Percentiles rank a stretch among this genome's conserved stretches.
Conservation (phyloP, 2,329 filamentous ascomycete species). For the Alternaria tenuissima region DNA sequence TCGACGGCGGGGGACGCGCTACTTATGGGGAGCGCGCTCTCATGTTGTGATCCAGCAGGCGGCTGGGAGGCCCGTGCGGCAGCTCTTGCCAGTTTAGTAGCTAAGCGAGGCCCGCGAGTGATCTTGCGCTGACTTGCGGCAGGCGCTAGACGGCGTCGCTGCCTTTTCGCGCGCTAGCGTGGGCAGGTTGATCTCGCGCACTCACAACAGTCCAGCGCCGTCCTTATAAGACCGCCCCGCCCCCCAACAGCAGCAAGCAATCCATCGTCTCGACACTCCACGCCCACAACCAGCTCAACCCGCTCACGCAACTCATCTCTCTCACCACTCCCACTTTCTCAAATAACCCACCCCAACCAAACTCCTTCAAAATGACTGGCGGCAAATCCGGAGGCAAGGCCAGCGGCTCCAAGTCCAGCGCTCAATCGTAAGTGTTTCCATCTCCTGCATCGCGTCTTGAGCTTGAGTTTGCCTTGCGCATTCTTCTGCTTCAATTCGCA, state of each 20-base stretch:
- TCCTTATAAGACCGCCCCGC: conserved; percentile 53
- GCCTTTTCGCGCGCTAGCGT: conserved; percentile 41
- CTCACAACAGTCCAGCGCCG: conserved; percentile 48
- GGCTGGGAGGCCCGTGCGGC: conserved; percentile 43
- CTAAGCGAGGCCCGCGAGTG: conserved; percentile 37
- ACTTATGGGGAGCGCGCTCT: conserved; percentile 52
- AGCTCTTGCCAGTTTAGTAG: conserved; percentile 34
- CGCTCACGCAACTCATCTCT: conserved; percentile 28
- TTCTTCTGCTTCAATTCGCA: background rate
- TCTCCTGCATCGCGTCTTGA: conserved; percentile 21
- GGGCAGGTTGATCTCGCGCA: conserved; percentile 51
- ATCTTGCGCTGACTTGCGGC: conserved; percentile 29
- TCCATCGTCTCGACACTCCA: conserved; percentile 50
- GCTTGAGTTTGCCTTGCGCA: conserved; percentile 11
- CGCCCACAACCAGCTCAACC: conserved; percentile 40
- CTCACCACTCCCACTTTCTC: conserved; percentile 35
- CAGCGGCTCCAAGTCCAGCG: conserved; percentile 93
- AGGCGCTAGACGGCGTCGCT: conserved; percentile 26
- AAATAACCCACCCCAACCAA: conserved; percentile 46
- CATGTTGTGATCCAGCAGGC: conserved; percentile 52
- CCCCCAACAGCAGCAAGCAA: conserved; percentile 51
- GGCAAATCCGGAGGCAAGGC: conserved; percentile 99
- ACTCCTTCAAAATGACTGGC: conserved; percentile 92
- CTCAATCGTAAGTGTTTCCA: conserved; percentile 85
- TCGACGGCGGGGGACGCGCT: conserved; percentile 53